Percentiles rank a stretch among this genome's conserved stretches.
Conservation (phyloP, 768 basidiomycete genomes). For the Holtermannia corniformis region DNA sequence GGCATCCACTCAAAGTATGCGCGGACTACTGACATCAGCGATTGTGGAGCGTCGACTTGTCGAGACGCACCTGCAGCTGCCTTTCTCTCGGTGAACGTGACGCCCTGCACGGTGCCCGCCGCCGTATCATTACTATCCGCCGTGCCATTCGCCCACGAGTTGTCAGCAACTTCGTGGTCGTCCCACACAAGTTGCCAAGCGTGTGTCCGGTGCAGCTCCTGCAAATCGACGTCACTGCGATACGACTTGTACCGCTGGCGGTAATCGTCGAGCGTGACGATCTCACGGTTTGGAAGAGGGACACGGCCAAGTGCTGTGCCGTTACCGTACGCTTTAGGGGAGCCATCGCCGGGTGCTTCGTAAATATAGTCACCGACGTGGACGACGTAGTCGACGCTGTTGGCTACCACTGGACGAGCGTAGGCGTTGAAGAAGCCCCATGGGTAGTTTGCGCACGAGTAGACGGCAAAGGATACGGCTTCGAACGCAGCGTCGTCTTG, state of each 20-base stretch:
- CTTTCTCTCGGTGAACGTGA: constrained; percentile 55
- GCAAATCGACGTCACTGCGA: constrained; percentile 48
- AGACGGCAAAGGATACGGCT: constrained; percentile 48
- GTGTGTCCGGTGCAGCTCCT: constrained; percentile 47
- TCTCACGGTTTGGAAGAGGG: constrained; percentile 48
- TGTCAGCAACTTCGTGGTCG: constrained; percentile 48
- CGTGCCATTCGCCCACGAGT: constrained; percentile 53
- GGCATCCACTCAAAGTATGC: constrained; percentile 48
- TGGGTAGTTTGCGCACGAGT: constrained; percentile 53
- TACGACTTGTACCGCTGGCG: constrained; percentile 44
- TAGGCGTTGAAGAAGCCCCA: constrained; percentile 56
- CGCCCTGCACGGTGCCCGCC: constrained; percentile 49
- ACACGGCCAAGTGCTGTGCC: constrained; percentile 48
- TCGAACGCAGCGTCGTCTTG: constrained; percentile 46
- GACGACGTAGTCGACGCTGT: constrained; percentile 50
- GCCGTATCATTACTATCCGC: constrained; percentile 52
- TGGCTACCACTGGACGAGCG: constrained; percentile 50
- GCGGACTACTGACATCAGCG: neutral
- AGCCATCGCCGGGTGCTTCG: constrained; percentile 24
- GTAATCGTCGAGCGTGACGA: constrained; percentile 50
- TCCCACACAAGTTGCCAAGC: constrained; percentile 52
- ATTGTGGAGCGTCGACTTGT: neutral
- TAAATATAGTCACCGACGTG: constrained; percentile 51
- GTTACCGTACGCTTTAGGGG: constrained; percentile 23
- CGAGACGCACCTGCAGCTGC: constrained; percentile 48